Evolutionary conservation across 1,139 yeast genomes (phyloP).

Genomic region (Debaryomyces subglobosus): DNA sequence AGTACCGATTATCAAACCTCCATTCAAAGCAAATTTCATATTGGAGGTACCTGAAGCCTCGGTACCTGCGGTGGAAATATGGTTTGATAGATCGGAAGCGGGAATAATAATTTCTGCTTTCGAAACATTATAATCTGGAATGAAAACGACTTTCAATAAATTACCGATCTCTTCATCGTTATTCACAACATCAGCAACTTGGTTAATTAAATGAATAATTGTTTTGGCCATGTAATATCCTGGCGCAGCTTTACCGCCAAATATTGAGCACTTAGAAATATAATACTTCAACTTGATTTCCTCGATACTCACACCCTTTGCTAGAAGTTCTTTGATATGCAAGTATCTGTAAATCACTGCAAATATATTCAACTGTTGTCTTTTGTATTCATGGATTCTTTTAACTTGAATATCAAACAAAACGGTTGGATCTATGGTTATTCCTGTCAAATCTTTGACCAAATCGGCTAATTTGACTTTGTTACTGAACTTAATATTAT

Average conservation of each 20-base stretch:
- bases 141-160: constrained; percentile 79
- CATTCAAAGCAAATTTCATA: constrained; percentile 93
- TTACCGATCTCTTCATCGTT: constrained; percentile 74
- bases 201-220: constrained; percentile 81
- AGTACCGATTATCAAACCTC: constrained; percentile 92
- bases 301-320: constrained; percentile 45
- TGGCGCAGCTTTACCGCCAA: constrained; percentile 97
- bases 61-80: constrained; percentile 97
- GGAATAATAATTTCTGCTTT: constrained; percentile 92
- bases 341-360: constrained; percentile 86
- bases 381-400: constrained; percentile 93
- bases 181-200: constrained; percentile 81
- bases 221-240: constrained; percentile 95
- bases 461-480: constrained; percentile 71
- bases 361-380: constrained; percentile 91
- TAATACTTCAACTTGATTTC: constrained; percentile 64
- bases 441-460: constrained; percentile 67
- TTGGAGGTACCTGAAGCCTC: constrained; percentile 96
- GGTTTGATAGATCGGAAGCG: constrained; percentile 89
- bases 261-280: constrained; percentile 76
- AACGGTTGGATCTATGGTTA: constrained; percentile 72
- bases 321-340: constrained; percentile 67
- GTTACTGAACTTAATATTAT: constrained; percentile 67
- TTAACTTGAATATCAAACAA: constrained; percentile 92
- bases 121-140: constrained; percentile 91